Percentiles rank a stretch among this genome's conserved stretches.
These are phyloP conservation scores for Spatholobus suberectus DNA, from an alignment of 306 rosid genomes.

Conservation along the genomic window DNA sequence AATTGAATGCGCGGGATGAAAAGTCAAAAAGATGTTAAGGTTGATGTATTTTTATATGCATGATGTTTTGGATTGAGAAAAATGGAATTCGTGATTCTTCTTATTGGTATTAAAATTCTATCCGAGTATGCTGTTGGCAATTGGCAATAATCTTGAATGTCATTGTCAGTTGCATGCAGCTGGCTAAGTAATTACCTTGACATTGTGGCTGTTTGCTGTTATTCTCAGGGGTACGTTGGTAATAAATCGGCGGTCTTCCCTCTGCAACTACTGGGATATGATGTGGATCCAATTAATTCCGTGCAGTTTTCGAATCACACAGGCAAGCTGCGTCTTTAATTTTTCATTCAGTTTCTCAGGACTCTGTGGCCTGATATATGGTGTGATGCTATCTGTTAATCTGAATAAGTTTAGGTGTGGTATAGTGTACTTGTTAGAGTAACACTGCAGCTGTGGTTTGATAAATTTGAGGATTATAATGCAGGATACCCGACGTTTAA, in stretches of 20 bases:
- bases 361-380: constrained; percentile 56
- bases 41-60: neutral
- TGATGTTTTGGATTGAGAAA: constrained; percentile 1
- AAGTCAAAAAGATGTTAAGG: neutral
- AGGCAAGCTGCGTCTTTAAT: constrained; percentile 75
- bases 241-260: constrained; percentile 90
- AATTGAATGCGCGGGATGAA: neutral
- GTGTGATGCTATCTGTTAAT: constrained; percentile 48
- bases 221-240: constrained; percentile 79
- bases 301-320: constrained; percentile 96
- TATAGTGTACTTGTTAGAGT: constrained; percentile 35
- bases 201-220: constrained; percentile 15
- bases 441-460: constrained; percentile 40
- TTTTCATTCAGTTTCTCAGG: constrained; percentile 52
- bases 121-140: neutral
- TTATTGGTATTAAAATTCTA: too few relatives aligned
- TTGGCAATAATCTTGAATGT: neutral
- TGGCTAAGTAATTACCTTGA: constrained; percentile 3
- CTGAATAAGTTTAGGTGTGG: constrained; percentile 16
- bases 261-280: constrained; percentile 85
- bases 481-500: constrained; percentile 90
- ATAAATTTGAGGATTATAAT: constrained; percentile 39
- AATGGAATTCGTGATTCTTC: constrained; percentile 6
- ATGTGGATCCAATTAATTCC: constrained; percentile 90
- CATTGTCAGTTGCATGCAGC: neutral